Conservation (phyloP, 176 grass and related monocot species). For the Tuctoria greenei region DNA sequence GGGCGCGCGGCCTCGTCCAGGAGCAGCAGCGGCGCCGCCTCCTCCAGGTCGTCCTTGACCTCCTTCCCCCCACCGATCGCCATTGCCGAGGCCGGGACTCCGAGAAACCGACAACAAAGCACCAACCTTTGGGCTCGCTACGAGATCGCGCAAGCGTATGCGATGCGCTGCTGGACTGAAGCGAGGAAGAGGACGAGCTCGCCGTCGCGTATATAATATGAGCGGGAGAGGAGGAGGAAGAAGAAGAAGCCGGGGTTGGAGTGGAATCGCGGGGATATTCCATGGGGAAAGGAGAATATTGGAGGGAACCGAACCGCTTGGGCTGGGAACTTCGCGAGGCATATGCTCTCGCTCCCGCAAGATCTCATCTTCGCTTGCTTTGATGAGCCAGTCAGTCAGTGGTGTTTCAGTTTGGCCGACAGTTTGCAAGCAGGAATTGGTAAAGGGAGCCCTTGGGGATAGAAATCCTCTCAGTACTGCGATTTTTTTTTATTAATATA, state of each 20-base stretch:
- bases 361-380: not conserved
- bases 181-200: slow-evolving; percentile 5
- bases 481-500: no score
- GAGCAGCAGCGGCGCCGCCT: slow-evolving; percentile 22
- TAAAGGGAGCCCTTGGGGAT: no score
- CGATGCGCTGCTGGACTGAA: not conserved
- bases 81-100: slow-evolving; percentile 21
- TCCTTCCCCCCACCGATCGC: slow-evolving; percentile 13
- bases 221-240: slow-evolving; percentile 12
- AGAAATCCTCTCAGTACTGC: no score
- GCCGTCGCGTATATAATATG: slow-evolving; percentile 39
- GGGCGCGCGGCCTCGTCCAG: slow-evolving; percentile 43
- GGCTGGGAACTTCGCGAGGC: slow-evolving; percentile 33
- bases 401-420: no score
- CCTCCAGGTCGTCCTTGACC: slow-evolving; percentile 37
- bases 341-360: slow-evolving; percentile 33
- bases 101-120: not conserved
- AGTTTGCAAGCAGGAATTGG: no score
- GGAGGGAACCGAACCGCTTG: slow-evolving; percentile 48
- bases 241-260: not conserved
- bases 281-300: slow-evolving; percentile 32
- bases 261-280: slow-evolving; percentile 48
- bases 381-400: no score
- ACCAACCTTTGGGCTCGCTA: not conserved
- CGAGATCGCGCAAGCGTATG: slow-evolving; percentile 10